phyloP scores from a whole-genome alignment of 1,284 basidiomycete genomes.

The Ganoderma lingzhi region DNA sequence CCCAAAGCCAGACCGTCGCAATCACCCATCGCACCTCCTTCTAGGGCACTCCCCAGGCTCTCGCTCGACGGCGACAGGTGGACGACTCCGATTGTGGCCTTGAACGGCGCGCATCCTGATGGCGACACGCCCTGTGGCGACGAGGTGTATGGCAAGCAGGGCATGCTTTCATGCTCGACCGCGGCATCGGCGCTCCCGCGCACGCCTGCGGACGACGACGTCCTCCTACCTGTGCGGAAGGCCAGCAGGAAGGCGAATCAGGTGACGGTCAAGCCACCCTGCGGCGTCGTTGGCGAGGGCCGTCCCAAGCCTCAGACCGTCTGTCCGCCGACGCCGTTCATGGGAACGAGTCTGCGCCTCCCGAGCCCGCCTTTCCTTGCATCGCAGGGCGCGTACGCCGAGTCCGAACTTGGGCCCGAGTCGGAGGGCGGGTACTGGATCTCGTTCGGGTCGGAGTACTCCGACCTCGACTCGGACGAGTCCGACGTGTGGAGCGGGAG shows the following conservation, averaged over 20 bases:
- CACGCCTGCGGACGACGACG: background rate
- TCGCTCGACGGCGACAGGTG: background rate
- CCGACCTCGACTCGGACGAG: background rate
- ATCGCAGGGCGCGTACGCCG: background rate
- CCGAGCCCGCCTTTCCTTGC: background rate
- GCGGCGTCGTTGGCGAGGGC: conserved; percentile 6
- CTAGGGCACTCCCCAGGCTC: background rate
- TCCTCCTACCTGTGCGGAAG: background rate
- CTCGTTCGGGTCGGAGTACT: background rate
- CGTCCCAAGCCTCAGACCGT: background rate
- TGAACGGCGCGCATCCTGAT: background rate
- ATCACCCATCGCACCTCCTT: background rate
- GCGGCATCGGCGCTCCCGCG: background rate
- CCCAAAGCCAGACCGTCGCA: conserved; percentile 4
- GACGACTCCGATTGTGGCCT: background rate
- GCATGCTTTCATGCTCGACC: background rate
- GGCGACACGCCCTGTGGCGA: background rate
- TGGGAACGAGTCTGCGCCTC: background rate
- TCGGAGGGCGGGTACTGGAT: background rate
- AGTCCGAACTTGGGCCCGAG: background rate
- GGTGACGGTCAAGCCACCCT: background rate
- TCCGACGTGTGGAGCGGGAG: background rate
- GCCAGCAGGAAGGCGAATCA: background rate
- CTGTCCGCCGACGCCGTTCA: conserved; percentile 1
- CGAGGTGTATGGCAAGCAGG: background rate